These are phyloP conservation scores for Tuctoria greenei DNA, from an alignment of 176 grass and related monocot genomes.

Conservation along the genomic window DNA sequence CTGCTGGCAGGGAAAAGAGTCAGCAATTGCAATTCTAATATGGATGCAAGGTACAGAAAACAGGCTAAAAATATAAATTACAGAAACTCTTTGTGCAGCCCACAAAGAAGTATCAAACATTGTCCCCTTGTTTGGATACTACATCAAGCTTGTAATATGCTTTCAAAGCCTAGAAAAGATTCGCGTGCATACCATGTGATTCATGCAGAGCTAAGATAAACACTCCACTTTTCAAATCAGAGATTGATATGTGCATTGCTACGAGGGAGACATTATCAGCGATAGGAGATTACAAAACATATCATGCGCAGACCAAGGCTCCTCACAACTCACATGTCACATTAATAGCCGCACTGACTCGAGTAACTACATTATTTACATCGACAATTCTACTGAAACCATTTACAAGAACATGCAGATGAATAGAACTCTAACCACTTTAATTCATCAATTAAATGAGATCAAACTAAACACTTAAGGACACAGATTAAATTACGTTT, in stretches of 20 bases:
- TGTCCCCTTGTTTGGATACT: not conserved
- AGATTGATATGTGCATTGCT: not conserved
- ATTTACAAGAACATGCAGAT: not conserved
- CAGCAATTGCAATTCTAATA: not conserved
- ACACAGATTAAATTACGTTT: not conserved
- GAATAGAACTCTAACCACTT: not conserved
- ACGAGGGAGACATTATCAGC: not conserved
- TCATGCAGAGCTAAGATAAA: constrained; percentile 6
- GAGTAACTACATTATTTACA: not conserved
- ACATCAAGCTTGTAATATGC: not conserved
- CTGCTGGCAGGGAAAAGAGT: not conserved
- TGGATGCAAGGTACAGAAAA: constrained; percentile 2
- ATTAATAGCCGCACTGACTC: not conserved
- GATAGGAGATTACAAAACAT: not conserved
- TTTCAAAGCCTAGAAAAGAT: constrained; percentile 14
- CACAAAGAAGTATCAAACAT: not conserved
- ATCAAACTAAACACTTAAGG: not conserved
- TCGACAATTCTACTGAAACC: not conserved
- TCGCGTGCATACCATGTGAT: not conserved
- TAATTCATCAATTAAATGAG: not conserved
- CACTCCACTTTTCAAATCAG: not conserved
- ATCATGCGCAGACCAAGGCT: not conserved
- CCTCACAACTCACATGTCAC: not conserved
- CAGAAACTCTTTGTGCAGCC: not conserved
- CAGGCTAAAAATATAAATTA: not conserved